Evolutionary conservation across 805 yeast genomes (phyloP), one percentile per base, ranked within the genome.

Genomic region (Suhomyces faveliae): DNA sequence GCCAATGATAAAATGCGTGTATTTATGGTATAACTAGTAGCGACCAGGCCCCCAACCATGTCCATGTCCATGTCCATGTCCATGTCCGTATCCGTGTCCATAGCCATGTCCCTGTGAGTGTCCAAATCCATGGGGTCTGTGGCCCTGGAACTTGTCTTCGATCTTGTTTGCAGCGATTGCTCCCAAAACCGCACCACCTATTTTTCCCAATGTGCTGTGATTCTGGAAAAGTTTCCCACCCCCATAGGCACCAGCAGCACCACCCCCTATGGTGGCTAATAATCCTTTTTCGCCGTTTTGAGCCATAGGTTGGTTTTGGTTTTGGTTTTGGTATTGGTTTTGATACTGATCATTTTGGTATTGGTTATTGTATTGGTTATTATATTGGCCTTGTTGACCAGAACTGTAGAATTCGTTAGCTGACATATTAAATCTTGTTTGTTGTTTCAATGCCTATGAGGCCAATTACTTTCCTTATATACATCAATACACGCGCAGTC

Each of bases 261-360:
- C 67, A 33, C 67, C 68, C 3, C 51, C 66, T 15, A 63, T 51
- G 11, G 64, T 53, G 19, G 64, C 54, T 22, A 63, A 13, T 11
- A 63, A 50, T 1, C 68, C 68, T 48, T 62, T 56, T 35, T 63
- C 68, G 13, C 66, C 67, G 9, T 48, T 46, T 22, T 51, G 54
- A 27, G 54, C 57, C 10, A 45, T 45, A n/a, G 27, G 19, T 23
- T 40, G 43, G 15, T 7, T 5, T 24, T 37, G 40, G n/a, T 38
- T 23, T 49, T 61, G 65, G 17, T 30, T 30, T 17, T 35, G 21
- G 46, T 55, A 52, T 40, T 59, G 64, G 44, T 60, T 57, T 42
- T 62, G 54, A 62, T 70, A 64, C 47, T 56, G 49, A 24, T 71
- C 67, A 58, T 71, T 68, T 42, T 70, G 45, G 11, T 35, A 46